Evolutionary conservation across 2,329 filamentous ascomycete genomes (phyloP), one percentile per base, ranked within the genome.

Genomic region (Colletotrichum viniferum): DNA sequence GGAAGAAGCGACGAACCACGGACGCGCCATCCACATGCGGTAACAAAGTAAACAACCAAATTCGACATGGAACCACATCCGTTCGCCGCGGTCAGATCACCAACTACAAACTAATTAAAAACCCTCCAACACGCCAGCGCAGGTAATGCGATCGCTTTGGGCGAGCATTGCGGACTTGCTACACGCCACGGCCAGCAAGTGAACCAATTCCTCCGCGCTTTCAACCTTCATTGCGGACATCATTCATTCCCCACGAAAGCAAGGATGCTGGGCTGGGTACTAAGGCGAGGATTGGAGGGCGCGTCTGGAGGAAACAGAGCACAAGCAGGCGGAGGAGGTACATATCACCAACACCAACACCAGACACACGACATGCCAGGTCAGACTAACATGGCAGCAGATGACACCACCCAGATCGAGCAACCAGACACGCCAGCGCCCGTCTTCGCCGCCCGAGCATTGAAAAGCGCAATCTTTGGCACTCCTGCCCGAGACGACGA

Each of bases 371-470:
- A 13, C 18, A 26, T 28, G 12, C 24, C 28, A 58, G 18, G 24
- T 43, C 56, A 28, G 38, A 56, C 34, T 76, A 16, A 64, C 63
- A 13, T 52, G 4, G 16, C 4, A 13, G 4, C 65, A 87, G 85
- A 78, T 64, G 80, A 87, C 61, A 86, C 79, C 4, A 87, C 87
- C 1, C 88, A 89, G 76, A 78, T 89, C 55, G 91, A 93, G 18
- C 86, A 86, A 36, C 91, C 92, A 52, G 92, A 93, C 78, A 94
- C 92, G 18, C 92, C 92, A 8, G 92, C 91, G 0, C 92, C 92
- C 3, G 89, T 93, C 0, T 94, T 94, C 80, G 92, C 92, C 3
- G 92, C 92, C 48, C 88, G 92, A 74, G 92, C 92, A 7, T 86
- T 94, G 80, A 92, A 90, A 79, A 91, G 88, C 78, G 92, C 90